phyloP scores from a whole-genome alignment of 306 rosid species.

The Sindora glabra region DNA sequence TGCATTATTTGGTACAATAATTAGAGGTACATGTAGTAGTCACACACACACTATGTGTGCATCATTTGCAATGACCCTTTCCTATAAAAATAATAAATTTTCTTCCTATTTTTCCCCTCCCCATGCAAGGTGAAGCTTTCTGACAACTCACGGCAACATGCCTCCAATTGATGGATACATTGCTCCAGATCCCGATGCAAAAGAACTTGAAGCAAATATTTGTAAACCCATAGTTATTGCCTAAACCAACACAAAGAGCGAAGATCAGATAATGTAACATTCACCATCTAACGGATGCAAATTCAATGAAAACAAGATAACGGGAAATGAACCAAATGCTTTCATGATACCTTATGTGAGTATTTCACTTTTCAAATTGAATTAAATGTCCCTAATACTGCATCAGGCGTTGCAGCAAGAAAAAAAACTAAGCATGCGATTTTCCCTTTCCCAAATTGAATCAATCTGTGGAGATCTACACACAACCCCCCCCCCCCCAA shows the following conservation, averaged over 20 bases:
- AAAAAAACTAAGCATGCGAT: too few relatives aligned
- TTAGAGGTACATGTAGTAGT: too few relatives aligned
- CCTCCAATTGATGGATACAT: slow-evolving; percentile 70
- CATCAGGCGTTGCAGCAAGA: too few relatives aligned
- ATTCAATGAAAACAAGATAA: background rate
- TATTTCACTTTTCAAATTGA: too few relatives aligned
- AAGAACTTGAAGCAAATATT: slow-evolving; percentile 57
- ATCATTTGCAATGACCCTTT: too few relatives aligned
- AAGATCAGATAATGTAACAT: slow-evolving; percentile 12
- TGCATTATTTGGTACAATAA: too few relatives aligned
- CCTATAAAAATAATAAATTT: background rate
- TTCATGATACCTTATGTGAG: background rate
- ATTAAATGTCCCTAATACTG: too few relatives aligned
- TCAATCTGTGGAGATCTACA: too few relatives aligned
- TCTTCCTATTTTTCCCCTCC: background rate
- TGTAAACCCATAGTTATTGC: slow-evolving; percentile 60
- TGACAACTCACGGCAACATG: slow-evolving; percentile 65
- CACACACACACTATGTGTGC: too few relatives aligned
- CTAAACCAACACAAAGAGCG: slow-evolving; percentile 36
- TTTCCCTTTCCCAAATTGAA: too few relatives aligned
- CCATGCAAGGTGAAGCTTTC: slow-evolving; percentile 10
- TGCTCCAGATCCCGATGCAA: slow-evolving; percentile 40
- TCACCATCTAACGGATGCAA: background rate
- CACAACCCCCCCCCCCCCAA: too few relatives aligned
- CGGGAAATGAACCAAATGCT: slow-evolving; percentile 1